Base-by-base conservation (phyloP, 768 basidiomycete genomes). In the Boletus coccyginus region DNA sequence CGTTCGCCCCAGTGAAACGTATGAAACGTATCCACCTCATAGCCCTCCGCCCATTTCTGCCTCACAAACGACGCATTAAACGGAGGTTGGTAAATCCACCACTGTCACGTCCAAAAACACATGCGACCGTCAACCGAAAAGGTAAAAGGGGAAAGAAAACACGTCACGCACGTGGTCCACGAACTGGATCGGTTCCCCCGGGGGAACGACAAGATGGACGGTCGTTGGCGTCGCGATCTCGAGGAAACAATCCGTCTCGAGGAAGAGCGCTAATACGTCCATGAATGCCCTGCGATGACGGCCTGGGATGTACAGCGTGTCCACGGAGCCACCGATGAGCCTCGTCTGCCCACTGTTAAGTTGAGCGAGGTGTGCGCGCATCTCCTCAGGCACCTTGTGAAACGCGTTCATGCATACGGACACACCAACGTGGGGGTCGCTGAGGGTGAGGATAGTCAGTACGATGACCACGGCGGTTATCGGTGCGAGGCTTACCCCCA, bases 21-120 rank as follows among this genome's bases (percentile, higher is more conserved):
- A 56, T 81, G 80, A 62, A 81, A 80, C 10, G 80, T 77, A 55
- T 80, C 81, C 17, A 81, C 80, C 52, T 80, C 80, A 52, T 66
- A 73, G 2, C 78, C 79, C 52, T 74, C 66, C 0, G 59, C 63
- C 81, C 81, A 81, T 51, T 77, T 72, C 44, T 75, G 66, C 16
- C 78, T 71, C 53, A 81, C 80, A 58, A 77, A 81, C 24, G 69
- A 68, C 14, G 77, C 70, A 52, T 80, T 74, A 51, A 78, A 78
- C 19, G 79, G 81, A 9, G 78, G 77, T 17, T 72, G 62, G 62
- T 73, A 76, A 40, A 80, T 79, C 79, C 80, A 80, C 78, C 77
- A 78, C 72, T 78, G 33, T 13, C 3, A 17, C 21, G 3, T 35
- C n/a, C 29, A 24, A 40, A 24, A 40, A 27, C 27, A 27, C 27